Evolutionary conservation across 2,329 filamentous ascomycete genomes (phyloP), one percentile per base, ranked within the genome.

Genomic region (Aureobasidium sp.): DNA sequence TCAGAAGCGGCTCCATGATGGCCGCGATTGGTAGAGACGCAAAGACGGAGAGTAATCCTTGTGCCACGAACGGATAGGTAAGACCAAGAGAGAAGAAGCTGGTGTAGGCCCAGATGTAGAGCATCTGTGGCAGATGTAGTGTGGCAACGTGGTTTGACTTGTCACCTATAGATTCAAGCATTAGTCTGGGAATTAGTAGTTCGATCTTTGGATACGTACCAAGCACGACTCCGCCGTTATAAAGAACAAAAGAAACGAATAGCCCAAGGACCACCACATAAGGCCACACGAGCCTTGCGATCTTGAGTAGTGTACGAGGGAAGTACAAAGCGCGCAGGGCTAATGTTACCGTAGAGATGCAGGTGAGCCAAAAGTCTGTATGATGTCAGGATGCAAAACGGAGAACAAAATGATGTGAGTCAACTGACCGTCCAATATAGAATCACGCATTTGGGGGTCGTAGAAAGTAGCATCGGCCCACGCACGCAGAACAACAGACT

Each of bases 121-220:
- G 86, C 84, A 99, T 89, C 75, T 99, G 94, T 0, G 93, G 83
- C 5, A 94, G 77, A 71, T 99, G 93, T 13, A 97, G 78, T 0
- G 92, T 94, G 0, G 92, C 92, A 36, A 94, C 82, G 70, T 99
- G 94, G 71, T 96, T 97, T 29, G 90, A 87, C 76, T 97, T 97
- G 75, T 99, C 94, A 41, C 92, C 90, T 91, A 62, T 36, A 5
- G 12, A 47, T 7, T 32, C 15, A 17, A 29, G 26, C 8, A 27
- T 43, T 9, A 51, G 34, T 29, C 17, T 13, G 62, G 62, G 78
- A 60, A 78, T 50, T 1, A 20, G 17, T 36, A 44, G 15, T 37
- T 6, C 24, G 7, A n/a, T 13, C 24, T 27, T 13, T 17, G 37
- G 57, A 32, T 55, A 66, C 79, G 67, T 77, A 89, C 90, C 92